These are phyloP conservation scores for Aspergillus homomorphus DNA, from an alignment of 495 filamentous ascomycete genomes.

Conservation along the genomic window DNA sequence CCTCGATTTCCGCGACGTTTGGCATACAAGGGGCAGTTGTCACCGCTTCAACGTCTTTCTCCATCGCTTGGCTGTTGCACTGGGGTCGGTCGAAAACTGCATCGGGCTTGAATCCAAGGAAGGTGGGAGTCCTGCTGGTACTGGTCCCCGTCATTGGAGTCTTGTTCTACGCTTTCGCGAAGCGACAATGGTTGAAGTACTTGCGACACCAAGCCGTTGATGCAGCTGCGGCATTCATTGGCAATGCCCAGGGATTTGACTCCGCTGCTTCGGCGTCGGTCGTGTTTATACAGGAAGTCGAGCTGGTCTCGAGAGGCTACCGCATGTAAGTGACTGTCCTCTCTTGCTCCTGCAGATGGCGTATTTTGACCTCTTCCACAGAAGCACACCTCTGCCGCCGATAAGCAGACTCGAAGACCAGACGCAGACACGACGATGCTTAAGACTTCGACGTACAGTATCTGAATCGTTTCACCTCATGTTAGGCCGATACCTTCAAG, in stretches of 20 bases:
- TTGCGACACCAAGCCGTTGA: slow-evolving; percentile 73
- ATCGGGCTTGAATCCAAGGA: slow-evolving; percentile 34
- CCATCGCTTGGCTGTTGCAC: slow-evolving; percentile 67
- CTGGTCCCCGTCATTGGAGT: slow-evolving; percentile 54
- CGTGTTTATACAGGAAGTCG: slow-evolving; percentile 90
- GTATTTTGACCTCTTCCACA: slow-evolving; percentile 36
- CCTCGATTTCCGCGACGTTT: slow-evolving; percentile 43
- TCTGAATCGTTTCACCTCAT: slow-evolving; percentile 64
- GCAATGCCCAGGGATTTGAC: slow-evolving; percentile 79
- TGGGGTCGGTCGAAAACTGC: slow-evolving; percentile 53
- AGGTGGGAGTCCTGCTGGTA: slow-evolving; percentile 57
- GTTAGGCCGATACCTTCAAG: slow-evolving; percentile 66
- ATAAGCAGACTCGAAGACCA: slow-evolving; percentile 78
- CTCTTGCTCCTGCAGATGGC: not conserved
- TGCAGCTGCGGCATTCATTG: slow-evolving; percentile 68
- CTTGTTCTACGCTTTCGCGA: slow-evolving; percentile 66
- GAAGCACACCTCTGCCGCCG: slow-evolving; percentile 81
- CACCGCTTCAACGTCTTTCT: slow-evolving; percentile 59
- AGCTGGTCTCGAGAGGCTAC: slow-evolving; percentile 92
- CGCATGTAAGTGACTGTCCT: slow-evolving; percentile 60
- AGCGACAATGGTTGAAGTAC: slow-evolving; percentile 81
- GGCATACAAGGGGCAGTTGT: slow-evolving; percentile 49
- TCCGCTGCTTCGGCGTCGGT: slow-evolving; percentile 74
- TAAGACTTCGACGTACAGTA: slow-evolving; percentile 70
- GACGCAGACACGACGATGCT: slow-evolving; percentile 73